Percentiles rank a stretch among this genome's conserved stretches.
Conservation (phyloP, 805 yeast genomes). For the Ogataea degrootiae region DNA sequence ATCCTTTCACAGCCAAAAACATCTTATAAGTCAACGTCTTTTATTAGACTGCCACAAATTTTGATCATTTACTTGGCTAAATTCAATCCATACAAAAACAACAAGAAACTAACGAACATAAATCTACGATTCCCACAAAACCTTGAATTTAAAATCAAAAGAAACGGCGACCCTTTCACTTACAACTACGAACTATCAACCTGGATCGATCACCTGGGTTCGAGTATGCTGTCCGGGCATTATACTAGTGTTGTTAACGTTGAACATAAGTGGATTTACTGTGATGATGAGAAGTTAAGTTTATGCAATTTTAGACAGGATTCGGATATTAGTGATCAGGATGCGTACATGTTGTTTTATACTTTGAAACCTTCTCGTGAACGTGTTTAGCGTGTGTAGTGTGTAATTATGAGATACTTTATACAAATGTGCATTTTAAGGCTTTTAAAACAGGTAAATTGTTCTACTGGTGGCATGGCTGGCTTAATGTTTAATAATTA, state of each 20-base stretch:
- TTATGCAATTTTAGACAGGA: conserved; percentile 28
- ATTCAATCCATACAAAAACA: conserved; percentile 27
- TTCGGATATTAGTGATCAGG: conserved; percentile 28
- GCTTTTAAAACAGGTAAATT: too few relatives aligned
- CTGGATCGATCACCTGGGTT: conserved; percentile 66
- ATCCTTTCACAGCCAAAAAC: conserved; percentile 22
- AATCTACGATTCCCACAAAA: conserved; percentile 21
- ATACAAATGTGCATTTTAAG: too few relatives aligned
- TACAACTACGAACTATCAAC: conserved; percentile 52
- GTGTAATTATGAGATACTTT: too few relatives aligned
- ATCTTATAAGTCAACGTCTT: conserved; percentile 26
- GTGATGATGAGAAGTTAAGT: conserved; percentile 65
- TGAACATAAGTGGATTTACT: conserved; percentile 54
- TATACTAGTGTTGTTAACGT: conserved; percentile 64
- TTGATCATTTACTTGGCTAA: conserved; percentile 30
- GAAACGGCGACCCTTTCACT: conserved; percentile 26
- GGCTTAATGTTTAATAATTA: too few relatives aligned
- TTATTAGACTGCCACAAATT: conserved; percentile 32
- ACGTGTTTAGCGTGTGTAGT: too few relatives aligned
- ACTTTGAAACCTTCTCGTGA: background rate
- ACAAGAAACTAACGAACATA: conserved; percentile 23
- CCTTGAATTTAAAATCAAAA: conserved; percentile 36
- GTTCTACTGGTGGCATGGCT: too few relatives aligned
- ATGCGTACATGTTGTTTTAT: conserved; percentile 69
- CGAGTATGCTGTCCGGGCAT: conserved; percentile 64